Conservation (phyloP, 805 yeast genomes). For the Metschnikowia aberdeeniae region DNA sequence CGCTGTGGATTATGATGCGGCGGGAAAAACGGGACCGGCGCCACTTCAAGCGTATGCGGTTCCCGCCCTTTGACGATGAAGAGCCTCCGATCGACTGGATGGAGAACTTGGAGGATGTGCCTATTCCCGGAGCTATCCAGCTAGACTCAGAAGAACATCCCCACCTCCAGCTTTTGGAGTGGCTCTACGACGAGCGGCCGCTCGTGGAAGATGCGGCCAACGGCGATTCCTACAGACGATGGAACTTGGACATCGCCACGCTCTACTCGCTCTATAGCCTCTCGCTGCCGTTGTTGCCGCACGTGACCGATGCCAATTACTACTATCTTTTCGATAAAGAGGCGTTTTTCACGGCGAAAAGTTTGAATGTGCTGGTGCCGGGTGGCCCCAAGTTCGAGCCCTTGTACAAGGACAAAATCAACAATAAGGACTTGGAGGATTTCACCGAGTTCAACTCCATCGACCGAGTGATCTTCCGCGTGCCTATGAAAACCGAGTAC, state of each 20-base stretch:
- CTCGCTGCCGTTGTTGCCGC: conserved; percentile 67
- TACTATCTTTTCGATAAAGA: conserved; percentile 71
- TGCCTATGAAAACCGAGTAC: conserved; percentile 75
- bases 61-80: conserved; percentile 97
- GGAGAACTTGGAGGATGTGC: conserved; percentile 72
- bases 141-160: conserved; percentile 60
- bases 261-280: conserved; percentile 65
- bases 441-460: conserved; percentile 86
- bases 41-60: conserved; percentile 86
- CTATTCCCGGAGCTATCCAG: conserved; percentile 67
- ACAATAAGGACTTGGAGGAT: conserved; percentile 64
- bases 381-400: conserved; percentile 98
- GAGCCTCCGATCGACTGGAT: conserved; percentile 86
- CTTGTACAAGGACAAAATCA: conserved; percentile 55
- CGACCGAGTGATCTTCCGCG: conserved; percentile 80
- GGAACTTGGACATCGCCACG: conserved; percentile 60
- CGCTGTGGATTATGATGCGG: conserved; percentile 90
- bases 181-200: conserved; percentile 82
- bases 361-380: conserved; percentile 79
- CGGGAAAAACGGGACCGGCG: conserved; percentile 87
- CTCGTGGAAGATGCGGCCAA: conserved; percentile 54
- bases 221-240: conserved; percentile 72
- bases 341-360: conserved; percentile 86
- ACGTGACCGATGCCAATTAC: conserved; percentile 54
- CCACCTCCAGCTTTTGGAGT: conserved; percentile 56